Evolutionary conservation across 805 yeast species (phyloP), one percentile per base, ranked within the genome.

Genomic region (Kluyveromyces lactis): DNA sequence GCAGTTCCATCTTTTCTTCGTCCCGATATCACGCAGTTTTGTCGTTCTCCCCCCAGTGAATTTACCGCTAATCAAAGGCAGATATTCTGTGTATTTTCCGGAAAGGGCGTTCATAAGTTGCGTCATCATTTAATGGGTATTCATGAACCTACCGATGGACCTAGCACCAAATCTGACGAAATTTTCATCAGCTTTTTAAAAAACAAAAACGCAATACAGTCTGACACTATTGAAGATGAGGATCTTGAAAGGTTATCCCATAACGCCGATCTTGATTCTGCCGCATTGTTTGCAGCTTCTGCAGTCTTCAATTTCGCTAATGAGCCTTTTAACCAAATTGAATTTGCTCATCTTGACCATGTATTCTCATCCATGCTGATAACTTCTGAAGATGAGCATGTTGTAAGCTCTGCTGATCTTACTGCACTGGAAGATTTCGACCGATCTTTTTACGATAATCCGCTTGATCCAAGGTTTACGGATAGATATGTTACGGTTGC

Each of bases 1-100:
- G 98, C 97, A 0, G 87, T 90, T 18, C 69, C 81, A 1, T 83
- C 95, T n/a, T 90, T 92, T 63, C 70, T 90, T 56, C 72, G 95
- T 44, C 72, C 81, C 8, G 97, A 90, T 53, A 77, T 90, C 36
- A 82, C 90, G 0, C 78, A 75, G 47, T 89, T 77, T 61, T 89
- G 97, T 59, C 79, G 97, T 21, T 84, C 81, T 7, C 92, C 97
- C 2, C 97, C 98, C 3, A 77, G 83, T 10, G 97, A 87, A 51
- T 89, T 92, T 58, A 87, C 81, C 39, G 85, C 80, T 41, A 81
- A 81, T 52, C 98, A 92, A 60, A 80, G 80, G 47, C 73, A 79
- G 17, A 71, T 84, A 36, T 90, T 92, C 55, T 90, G 97, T 64
- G 98, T 90, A 10, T 92, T 87, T 56, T 80, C 90, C 26, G 97